phyloP scores from a whole-genome alignment of 2,329 filamentous ascomycete genomes.

The Chaetomiaceae sp. region DNA sequence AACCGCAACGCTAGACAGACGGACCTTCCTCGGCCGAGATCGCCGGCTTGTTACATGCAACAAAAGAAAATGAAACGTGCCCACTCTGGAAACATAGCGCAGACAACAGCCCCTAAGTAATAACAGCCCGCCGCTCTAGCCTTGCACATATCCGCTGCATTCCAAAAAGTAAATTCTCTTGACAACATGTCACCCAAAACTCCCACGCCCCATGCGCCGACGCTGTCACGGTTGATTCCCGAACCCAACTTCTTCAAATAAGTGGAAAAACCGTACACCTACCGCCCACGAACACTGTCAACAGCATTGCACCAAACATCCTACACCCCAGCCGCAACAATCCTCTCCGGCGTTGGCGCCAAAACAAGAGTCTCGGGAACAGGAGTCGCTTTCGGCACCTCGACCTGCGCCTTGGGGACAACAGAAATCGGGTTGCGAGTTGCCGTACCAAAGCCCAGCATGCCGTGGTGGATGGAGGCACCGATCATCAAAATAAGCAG shows the following conservation, averaged over 20 bases:
- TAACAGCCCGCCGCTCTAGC: neutral
- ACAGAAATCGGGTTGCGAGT: neutral
- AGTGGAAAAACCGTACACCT: neutral
- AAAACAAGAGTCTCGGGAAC: neutral
- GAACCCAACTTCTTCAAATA: neutral
- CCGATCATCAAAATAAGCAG: constrained; percentile 19
- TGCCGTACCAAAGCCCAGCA: constrained; percentile 5
- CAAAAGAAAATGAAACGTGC: no score
- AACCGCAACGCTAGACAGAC: no score
- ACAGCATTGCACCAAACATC: neutral
- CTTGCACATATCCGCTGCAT: neutral
- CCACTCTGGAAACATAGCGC: neutral
- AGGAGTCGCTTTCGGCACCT: neutral
- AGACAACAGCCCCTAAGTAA: neutral
- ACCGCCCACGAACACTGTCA: neutral
- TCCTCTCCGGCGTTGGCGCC: no score
- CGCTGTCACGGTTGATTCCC: neutral
- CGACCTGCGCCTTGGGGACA: neutral
- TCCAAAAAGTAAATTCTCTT: neutral
- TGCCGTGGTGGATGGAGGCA: constrained; percentile 16
- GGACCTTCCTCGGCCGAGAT: no score
- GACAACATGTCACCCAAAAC: neutral
- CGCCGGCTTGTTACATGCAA: no score
- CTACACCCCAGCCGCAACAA: neutral
- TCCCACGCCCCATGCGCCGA: neutral